These are phyloP conservation scores for Leishmania braziliensis DNA, from an alignment of 208 protist genomes.

Conservation along the genomic window DNA sequence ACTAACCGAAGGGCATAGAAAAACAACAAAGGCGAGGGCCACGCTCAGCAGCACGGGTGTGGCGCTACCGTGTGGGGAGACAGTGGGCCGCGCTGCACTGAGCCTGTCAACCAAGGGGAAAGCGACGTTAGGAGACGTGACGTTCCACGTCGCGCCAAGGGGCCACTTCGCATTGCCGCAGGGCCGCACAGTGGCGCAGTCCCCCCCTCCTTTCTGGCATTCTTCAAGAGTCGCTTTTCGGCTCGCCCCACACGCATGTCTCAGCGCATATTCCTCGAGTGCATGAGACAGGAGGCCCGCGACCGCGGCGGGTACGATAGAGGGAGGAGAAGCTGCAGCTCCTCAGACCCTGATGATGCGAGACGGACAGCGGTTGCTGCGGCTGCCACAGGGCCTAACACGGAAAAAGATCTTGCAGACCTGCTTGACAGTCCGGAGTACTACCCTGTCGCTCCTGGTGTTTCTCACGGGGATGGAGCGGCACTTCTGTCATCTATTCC, in stretches of 20 bases:
- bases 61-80: not conserved
- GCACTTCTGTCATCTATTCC: too few relatives aligned
- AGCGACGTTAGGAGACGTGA: not conserved
- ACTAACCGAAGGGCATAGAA: not conserved
- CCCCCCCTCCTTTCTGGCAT: not conserved
- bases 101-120: not conserved
- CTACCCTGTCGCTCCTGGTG: not conserved
- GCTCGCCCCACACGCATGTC: constrained; percentile 17
- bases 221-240: not conserved
- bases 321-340: constrained; percentile 7
- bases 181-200: not conserved
- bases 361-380: not conserved
- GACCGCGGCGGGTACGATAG: constrained; percentile 10
- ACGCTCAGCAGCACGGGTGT: not conserved
- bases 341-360: not conserved
- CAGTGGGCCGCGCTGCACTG: not conserved
- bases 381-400: not conserved
- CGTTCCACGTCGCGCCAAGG: not conserved
- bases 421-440: not conserved
- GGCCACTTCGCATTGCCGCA: not conserved
- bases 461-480: not conserved
- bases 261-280: constrained; percentile 22
- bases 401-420: not conserved
- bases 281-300: constrained; percentile 35
- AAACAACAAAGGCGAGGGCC: too few relatives aligned